Evolutionary conservation across 2,329 filamentous ascomycete genomes (phyloP).

Genomic region (Fusarium xyrophilum): DNA sequence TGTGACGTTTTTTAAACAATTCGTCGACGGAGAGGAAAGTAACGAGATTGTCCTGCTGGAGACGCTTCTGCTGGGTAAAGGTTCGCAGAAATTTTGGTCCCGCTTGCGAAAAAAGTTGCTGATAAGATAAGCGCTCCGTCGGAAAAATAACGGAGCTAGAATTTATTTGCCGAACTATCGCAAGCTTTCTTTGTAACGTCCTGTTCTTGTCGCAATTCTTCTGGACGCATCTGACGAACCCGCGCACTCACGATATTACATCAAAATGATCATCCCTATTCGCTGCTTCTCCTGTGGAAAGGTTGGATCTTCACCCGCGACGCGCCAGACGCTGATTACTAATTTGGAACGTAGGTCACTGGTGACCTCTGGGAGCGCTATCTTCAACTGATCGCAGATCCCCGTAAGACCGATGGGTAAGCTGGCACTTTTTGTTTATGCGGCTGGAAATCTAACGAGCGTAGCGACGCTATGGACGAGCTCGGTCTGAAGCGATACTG

Average conservation of each 20-base stretch:
- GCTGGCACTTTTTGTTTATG: conserved; percentile 34
- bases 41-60: conserved; percentile 14
- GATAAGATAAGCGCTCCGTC: conserved; percentile 50
- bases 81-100: conserved; percentile 51
- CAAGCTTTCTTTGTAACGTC: conserved; percentile 30
- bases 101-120: conserved; percentile 42
- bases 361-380: conserved; percentile 98
- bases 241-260: conserved; percentile 23
- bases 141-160: conserved; percentile 44
- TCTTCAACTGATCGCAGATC: conserved; percentile 82
- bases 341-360: conserved; percentile 71
- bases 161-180: conserved; percentile 40
- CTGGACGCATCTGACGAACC: conserved; percentile 8
- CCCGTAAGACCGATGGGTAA: conserved; percentile 74
- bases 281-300: conserved; percentile 99
- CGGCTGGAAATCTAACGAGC: conserved; percentile 36
- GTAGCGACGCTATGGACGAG: conserved; percentile 92
- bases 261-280: conserved; percentile 95
- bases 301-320: conserved; percentile 59
- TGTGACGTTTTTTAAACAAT: conserved; percentile 26
- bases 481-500: conserved; percentile 95
- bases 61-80: conserved; percentile 23
- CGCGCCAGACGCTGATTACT: conserved; percentile 21
- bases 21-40: conserved; percentile 32
- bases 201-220: conserved; percentile 37